A percentile compares a stretch with the other conserved stretches of the same genome.
phyloP scores from a whole-genome alignment of 192 early-diverging fungal genomes.

The Phycomyces blakesleeanus region DNA sequence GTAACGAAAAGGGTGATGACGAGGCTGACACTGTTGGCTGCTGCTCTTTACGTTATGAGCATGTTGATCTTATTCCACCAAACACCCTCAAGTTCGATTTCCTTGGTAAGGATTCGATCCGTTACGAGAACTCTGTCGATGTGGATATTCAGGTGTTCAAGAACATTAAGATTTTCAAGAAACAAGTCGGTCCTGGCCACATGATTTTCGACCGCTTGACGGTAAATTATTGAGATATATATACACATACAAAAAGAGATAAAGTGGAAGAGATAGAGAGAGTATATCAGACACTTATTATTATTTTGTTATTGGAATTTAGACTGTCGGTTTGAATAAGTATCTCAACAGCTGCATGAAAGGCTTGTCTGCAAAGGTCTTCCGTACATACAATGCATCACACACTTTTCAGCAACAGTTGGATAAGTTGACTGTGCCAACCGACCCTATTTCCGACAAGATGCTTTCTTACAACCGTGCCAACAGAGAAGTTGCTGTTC shows the following conservation, averaged over 20 bases:
- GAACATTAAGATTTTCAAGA: slow-evolving; percentile 89
- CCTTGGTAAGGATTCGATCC: slow-evolving; percentile 96
- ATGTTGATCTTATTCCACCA: slow-evolving; percentile 79
- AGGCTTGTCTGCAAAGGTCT: slow-evolving; percentile 95
- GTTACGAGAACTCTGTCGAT: slow-evolving; percentile 80
- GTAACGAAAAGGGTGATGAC: slow-evolving; percentile 96
- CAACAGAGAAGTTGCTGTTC: slow-evolving; percentile 91
- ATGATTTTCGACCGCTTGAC: slow-evolving; percentile 90
- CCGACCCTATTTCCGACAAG: slow-evolving; percentile 79
- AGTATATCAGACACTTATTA: too few relatives aligned
- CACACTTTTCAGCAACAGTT: slow-evolving; percentile 90
- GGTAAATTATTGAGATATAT: slow-evolving; percentile 40
- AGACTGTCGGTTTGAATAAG: slow-evolving; percentile 84
- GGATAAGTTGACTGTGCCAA: slow-evolving; percentile 54
- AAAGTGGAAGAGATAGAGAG: too few relatives aligned
- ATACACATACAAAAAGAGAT: too few relatives aligned
- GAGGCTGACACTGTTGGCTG: slow-evolving; percentile 99
- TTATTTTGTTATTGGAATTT: not conserved
- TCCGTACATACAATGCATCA: slow-evolving; percentile 98
- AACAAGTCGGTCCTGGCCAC: slow-evolving; percentile 70
- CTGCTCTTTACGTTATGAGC: slow-evolving; percentile 93
- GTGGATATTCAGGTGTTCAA: slow-evolving; percentile 91
- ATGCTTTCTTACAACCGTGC: slow-evolving; percentile 91
- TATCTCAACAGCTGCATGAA: slow-evolving; percentile 83
- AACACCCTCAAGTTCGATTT: slow-evolving; percentile 92